Conservation (phyloP, 345 rosid genomes). For the Eucalyptus brandiana region DNA sequence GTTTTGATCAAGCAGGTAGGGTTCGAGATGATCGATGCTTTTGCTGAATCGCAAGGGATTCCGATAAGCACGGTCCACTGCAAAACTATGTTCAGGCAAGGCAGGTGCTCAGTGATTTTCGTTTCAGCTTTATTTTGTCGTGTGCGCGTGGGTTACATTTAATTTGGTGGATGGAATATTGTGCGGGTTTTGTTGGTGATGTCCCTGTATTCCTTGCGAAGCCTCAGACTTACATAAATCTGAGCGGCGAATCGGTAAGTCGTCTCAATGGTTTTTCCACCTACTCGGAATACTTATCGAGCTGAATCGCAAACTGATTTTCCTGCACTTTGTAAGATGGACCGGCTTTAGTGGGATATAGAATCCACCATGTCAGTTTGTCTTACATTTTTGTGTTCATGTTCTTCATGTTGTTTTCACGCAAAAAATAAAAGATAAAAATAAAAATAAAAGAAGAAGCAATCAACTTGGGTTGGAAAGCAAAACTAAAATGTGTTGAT, state of each 20-base stretch:
- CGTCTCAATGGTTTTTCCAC: not conserved
- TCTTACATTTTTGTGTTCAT: not conserved
- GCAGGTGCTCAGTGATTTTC: slow-evolving; percentile 1
- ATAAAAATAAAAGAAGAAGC: not conserved
- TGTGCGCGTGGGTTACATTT: not conserved
- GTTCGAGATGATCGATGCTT: slow-evolving; percentile 66
- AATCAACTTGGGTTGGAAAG: not conserved
- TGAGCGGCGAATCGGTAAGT: slow-evolving; percentile 91
- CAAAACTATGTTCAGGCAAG: slow-evolving; percentile 72
- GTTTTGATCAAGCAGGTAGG: slow-evolving; percentile 34
- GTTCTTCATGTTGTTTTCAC: not conserved
- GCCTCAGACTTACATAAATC: slow-evolving; percentile 89
- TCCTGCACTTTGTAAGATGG: not conserved
- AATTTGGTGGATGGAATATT: not conserved
- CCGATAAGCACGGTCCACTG: slow-evolving; percentile 29
- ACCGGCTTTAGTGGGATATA: not conserved
- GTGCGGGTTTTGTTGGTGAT: slow-evolving; percentile 43
- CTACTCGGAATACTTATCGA: not conserved
- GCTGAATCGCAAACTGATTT: not conserved
- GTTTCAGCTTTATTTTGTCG: not conserved
- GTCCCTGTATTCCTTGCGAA: slow-evolving; percentile 51
- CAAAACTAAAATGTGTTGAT: not conserved
- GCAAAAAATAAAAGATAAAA: no score
- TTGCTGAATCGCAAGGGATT: slow-evolving; percentile 55
- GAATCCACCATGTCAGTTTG: not conserved